Evolutionary conservation across 805 yeast genomes (phyloP), one percentile per base, ranked within the genome.

Genomic region (Cyberlindnera suaveolens): DNA sequence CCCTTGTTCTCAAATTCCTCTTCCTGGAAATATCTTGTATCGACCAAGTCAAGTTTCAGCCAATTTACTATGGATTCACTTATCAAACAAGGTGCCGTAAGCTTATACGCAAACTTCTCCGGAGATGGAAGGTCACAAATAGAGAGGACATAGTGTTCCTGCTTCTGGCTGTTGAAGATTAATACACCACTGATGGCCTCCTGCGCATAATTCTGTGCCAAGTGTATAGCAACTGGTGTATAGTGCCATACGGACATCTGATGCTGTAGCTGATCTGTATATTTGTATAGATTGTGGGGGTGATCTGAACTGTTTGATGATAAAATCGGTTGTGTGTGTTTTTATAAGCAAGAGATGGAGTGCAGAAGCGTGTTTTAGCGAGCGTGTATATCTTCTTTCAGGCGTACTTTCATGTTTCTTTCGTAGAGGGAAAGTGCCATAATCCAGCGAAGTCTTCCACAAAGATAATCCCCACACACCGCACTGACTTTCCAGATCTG

Each of bases 211-310:
- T 23, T 17, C 10, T 39, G 47, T 10, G 41, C 49, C 17, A 49
- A 43, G 36, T 57, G 62, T 32, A 58, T 51, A 15, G 60, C 50
- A 34, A 57, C 50, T 7, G 61, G 59, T 7, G 54, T 41, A 33
- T 54, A 56, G 29, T 45, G 27, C 62, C 62, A 54, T 15, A n/a
- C 23, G 17, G 52, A 26, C 41, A 38, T 41, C 39, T 16, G 15
- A n/a, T 19, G n/a, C 19, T 16, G 17, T 6, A 10, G 14, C 14
- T 17, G 15, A 16, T 15, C 19, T 17, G 35, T 33, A 6, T 33
- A 17, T 15, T 7, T 33, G 35, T 17, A 15, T 11, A 16, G 17
- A 17, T 6, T 9, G 13, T 2, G 31, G 36, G n/a, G 8, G 9
- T 14, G 16, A 10, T 15, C 6, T 19, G 27, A 10, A 2, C 15